A percentile compares a stretch with the other conserved stretches of the same genome.
These are phyloP conservation scores for Lathyrus tuberosus DNA, from an alignment of 306 rosid species.

Conservation along the genomic window DNA sequence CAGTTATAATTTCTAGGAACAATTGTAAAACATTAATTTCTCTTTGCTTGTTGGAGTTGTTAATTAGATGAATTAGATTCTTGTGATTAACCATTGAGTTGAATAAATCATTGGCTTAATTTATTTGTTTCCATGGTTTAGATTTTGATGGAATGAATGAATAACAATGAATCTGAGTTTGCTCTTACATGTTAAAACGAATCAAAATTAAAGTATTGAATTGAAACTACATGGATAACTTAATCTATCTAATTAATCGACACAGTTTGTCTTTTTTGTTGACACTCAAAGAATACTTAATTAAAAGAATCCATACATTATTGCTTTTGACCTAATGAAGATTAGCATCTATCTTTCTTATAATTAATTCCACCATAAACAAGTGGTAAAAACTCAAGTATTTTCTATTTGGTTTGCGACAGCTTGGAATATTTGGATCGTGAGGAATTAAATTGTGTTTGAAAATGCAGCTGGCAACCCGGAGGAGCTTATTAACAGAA, in stretches of 20 bases:
- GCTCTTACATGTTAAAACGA: slow-evolving; percentile 21
- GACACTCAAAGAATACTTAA: slow-evolving; percentile 41
- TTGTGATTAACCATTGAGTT: slow-evolving; percentile 46
- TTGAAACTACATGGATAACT: slow-evolving; percentile 27
- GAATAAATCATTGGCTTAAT: slow-evolving; percentile 31
- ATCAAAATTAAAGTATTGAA: slow-evolving; percentile 26
- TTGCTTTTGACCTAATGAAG: slow-evolving; percentile 46
- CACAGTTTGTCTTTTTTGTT: slow-evolving; percentile 39
- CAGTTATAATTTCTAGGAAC: slow-evolving; percentile 39
- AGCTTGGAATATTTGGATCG: no score
- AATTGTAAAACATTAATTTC: slow-evolving; percentile 39
- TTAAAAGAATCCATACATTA: slow-evolving; percentile 42
- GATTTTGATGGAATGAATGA: background rate
- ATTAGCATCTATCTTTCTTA: slow-evolving; percentile 36
- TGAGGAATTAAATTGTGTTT: no score
- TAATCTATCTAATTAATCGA: slow-evolving; percentile 34
- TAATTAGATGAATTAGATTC: slow-evolving; percentile 35
- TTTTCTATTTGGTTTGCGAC: no score
- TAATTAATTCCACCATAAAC: slow-evolving; percentile 39
- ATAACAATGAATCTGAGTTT: slow-evolving; percentile 2
- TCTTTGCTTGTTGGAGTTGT: slow-evolving; percentile 40
- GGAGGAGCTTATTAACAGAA: no score
- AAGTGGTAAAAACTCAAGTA: no score
- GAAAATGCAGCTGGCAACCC: no score
- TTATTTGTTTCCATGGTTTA: slow-evolving; percentile 32